These are phyloP conservation scores for Lathyrus sativus DNA, from an alignment of 306 rosid species.

Conservation along the genomic window DNA sequence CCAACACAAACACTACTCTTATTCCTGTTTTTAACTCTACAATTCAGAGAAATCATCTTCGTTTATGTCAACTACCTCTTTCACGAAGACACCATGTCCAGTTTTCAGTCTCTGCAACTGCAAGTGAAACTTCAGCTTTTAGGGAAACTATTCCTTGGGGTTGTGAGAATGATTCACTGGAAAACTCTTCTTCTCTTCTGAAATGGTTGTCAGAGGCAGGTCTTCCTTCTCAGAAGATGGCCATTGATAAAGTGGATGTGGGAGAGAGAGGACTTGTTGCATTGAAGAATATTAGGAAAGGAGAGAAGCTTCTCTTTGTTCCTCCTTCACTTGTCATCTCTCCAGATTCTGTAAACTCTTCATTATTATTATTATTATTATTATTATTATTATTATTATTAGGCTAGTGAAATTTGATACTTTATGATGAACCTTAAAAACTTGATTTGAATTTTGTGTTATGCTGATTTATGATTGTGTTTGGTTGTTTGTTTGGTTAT, in stretches of 20 bases:
- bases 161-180: constrained; percentile 79
- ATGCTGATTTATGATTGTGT: constrained; percentile 1
- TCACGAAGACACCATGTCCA: constrained; percentile 47
- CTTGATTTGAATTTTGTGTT: not conserved
- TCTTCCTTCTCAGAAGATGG: constrained; percentile 94
- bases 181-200: constrained; percentile 74
- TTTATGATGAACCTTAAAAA: not conserved
- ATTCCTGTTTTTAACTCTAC: constrained; percentile 46
- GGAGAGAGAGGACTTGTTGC: constrained; percentile 97
- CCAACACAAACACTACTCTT: constrained; percentile 38
- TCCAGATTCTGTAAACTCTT: constrained; percentile 62
- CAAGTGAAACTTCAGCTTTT: constrained; percentile 27
- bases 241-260: constrained; percentile 68
- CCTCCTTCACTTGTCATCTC: constrained; percentile 80
- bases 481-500: constrained; percentile 15
- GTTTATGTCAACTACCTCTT: constrained; percentile 35
- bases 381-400: no score
- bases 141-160: constrained; percentile 72
- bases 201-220: constrained; percentile 78
- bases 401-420: constrained; percentile 1
- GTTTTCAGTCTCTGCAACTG: constrained; percentile 57
- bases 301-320: constrained; percentile 89
- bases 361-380: no score
- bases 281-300: constrained; percentile 80
- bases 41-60: constrained; percentile 16